Base-by-base conservation (phyloP, 2,329 filamentous ascomycete species). In the Lojkania enalia region DNA sequence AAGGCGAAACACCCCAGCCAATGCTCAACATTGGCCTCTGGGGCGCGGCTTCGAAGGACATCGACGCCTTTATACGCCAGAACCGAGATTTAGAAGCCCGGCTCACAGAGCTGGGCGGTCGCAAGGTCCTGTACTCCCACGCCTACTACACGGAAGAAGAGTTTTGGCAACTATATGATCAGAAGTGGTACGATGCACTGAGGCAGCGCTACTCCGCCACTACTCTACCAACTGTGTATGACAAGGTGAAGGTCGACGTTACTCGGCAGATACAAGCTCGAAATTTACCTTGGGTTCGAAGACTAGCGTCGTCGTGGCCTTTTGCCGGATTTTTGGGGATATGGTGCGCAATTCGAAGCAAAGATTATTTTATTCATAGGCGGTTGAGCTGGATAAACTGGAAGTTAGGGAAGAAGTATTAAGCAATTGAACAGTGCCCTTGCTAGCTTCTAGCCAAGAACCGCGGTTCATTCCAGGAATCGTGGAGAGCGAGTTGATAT, bases 111-210 rank as follows among this genome's bases (percentile, higher is more conserved):
- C 77, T 91, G 1, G 83, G 84, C 32, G 89, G 88, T 7, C 82
- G 85, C 74, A 94, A 94, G 73, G 92, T 87, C 85, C 75, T 94
- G n/a, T 94, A 95, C 68, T 88, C 89, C 4, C 86, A 90, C 62
- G 86, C 87, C 0, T 94, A 89, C 72, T 92, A 92, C 66, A 76
- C 78, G 18, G 79, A 86, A 61, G 70, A 76, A 0, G 80, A 86
- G 60, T 88, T 88, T 64, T 87, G 84, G 83, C 57, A 69, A 20
- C 72, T 82, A 39, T 87, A 87, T 64, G 74, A 79, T 36, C 67
- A 72, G 32, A 58, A 61, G n/a, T 81, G 77, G 78, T 88, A 88
- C 65, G 78, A 86, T 32, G 73, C 59, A 2, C 71, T 88, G 55
- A 71, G 86, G 20, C 43, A 62, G 25, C 85, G 84, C 63, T 88